Evolutionary conservation across 2,329 filamentous ascomycete genomes (phyloP).

Genomic region (Sclerotinia minor): DNA sequence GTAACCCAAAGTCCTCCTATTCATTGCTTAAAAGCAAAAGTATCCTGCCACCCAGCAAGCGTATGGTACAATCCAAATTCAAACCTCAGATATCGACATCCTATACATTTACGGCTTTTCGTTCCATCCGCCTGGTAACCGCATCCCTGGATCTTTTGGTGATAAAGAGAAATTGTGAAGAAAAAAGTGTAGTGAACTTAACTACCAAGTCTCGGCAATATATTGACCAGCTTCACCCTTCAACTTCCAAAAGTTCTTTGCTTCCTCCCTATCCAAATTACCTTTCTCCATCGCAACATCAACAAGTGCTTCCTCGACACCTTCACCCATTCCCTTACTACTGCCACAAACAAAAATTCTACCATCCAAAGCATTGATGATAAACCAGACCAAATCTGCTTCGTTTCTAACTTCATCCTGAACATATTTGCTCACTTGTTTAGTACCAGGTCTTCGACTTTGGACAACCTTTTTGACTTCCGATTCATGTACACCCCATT

Average conservation of each 20-base stretch:
- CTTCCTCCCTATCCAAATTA: constrained; percentile 78
- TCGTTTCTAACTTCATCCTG: constrained; percentile 92
- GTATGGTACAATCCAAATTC: constrained; percentile 1
- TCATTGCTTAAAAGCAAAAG: constrained; percentile 7
- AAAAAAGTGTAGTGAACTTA: neutral
- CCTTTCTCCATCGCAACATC: constrained; percentile 94
- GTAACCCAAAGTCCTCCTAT: neutral
- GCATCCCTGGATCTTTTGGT: neutral
- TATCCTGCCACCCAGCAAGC: neutral
- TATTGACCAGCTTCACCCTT: constrained; percentile 95
- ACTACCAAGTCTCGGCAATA: constrained; percentile 77
- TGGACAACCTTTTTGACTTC: constrained; percentile 82
- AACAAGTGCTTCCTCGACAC: constrained; percentile 82
- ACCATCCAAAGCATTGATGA: constrained; percentile 94
- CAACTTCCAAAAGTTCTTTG: constrained; percentile 81
- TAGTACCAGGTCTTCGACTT: constrained; percentile 59
- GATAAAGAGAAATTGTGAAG: neutral
- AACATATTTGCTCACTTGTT: constrained; percentile 76
- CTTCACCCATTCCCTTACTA: constrained; percentile 95
- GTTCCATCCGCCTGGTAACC: neutral
- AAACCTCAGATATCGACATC: neutral
- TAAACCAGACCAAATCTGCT: constrained; percentile 96
- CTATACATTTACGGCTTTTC: neutral
- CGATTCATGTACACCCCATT: constrained; percentile 91
- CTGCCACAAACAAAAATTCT: constrained; percentile 95